Base-by-base conservation (phyloP, 2,329 filamentous ascomycete species). In the Coleophoma cylindrospora region DNA sequence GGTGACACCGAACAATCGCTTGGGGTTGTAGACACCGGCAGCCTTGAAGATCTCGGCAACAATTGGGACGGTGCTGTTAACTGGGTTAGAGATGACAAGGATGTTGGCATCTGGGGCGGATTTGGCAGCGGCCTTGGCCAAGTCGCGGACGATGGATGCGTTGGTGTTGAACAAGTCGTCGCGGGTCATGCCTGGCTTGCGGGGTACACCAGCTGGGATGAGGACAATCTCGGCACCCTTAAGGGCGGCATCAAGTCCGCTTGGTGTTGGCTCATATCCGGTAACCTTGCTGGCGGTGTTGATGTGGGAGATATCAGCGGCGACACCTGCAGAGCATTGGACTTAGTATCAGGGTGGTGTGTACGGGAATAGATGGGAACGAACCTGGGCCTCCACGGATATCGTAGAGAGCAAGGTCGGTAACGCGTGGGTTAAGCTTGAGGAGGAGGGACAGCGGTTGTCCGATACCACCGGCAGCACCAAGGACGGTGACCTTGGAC, bases 111-210 rank as follows among this genome's bases (percentile, higher is more conserved):
- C 81, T 66, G 94, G 94, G 69, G 86, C 82, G 63, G 89, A 82
- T 67, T 95, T 84, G 67, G 94, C 94, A 68, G 84, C 85, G 66
- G 91, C 91, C 84, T 96, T 95, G 77, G 92, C 91, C 61, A 99
- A 85, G 75, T 97, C 94, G 69, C 92, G 91, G 71, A 99, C 94
- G 73, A 99, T 99, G 71, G 90, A 95, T 74, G 94, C 94, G 75
- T 99, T 99, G 82, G 92, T 99, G 86, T 97, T 97, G 91, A 99
- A 99, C 59, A 99, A 87, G 72, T 99, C 92, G 76, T 99, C 94
- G 81, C 94, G 91, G 77, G 89, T 95, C 94, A 99, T 99, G 76
- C 94, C 94, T 71, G 94, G 94, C 84, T 67, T 66, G 78, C 94
- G 91, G 69, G 94, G 94, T 61, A 99, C 92, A 81, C 94, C 94